Base-by-base conservation (phyloP, 768 basidiomycete genomes). In the Pleurotus cornucopiae region DNA sequence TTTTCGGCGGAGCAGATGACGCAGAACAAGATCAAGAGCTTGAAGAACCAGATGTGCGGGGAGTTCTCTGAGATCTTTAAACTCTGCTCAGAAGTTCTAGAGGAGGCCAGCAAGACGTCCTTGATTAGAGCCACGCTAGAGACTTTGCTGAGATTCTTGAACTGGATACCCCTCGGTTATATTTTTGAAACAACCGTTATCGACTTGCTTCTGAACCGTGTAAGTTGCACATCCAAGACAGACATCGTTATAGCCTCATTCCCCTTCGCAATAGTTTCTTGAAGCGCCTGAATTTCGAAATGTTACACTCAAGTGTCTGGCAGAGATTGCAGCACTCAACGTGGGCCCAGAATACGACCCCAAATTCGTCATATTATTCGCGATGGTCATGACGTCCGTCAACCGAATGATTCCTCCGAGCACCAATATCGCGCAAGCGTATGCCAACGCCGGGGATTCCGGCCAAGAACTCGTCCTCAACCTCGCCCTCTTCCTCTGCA, bases 1-100 rank as follows among this genome's bases (percentile, higher is more conserved):
- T 99, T 89, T 72, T 97, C 94, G 2, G 94, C 97, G 2, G 97
- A 99, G 63, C 93, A 96, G 71, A 90, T 99, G 94, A 98, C 95
- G 0, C 94, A 97, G 71, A 88, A 88, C 7, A 98, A 96, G 77
- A 95, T 94, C 63, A 98, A 97, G 74, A 90, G 91, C 62, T 77
- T 99, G 55, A 99, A 99, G 78, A 93, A 95, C 65, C 92, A 94
- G 65, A 98, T 99, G 92, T 95, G 91, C 68, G 91, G 90, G 62
- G 91, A 95, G 72, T 97, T 96, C 69, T 89, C 89, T 53, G 95
- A 98, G 64, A 95, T 99, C 71, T 99, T 98, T 84, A 92, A 92
- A 64, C 81, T 99, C 16, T 98, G 97, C 69, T 89, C 89, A 57
- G 95, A 98, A 71, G 94, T 99, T 25, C 78, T 99, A 38, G 94